Base-by-base conservation (phyloP, 768 basidiomycete genomes). In the Podaxis pistillaris region DNA sequence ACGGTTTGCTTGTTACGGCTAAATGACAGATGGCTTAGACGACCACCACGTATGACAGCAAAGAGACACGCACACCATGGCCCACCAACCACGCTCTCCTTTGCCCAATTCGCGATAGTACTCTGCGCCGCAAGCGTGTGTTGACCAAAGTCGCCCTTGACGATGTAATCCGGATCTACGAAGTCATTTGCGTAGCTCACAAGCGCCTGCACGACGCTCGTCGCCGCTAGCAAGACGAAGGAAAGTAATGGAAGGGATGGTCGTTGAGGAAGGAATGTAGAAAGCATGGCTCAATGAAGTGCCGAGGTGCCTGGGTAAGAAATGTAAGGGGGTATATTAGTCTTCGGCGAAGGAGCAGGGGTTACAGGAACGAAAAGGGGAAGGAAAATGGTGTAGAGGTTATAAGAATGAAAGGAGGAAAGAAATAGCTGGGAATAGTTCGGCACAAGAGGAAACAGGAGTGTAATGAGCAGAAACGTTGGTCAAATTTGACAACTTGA, bases 151-250 rank as follows among this genome's bases (percentile, higher is more conserved):
- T 76, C 74, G 38, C 77, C 72, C 4, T 76, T 66, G 22, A 83
- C 72, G 51, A 86, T 77, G 63, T 75, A 81, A 51, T 76, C 71
- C 0, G 86, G 85, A 62, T 85, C 78, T 38, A 86, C 75, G 63
- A 86, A 87, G 56, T 83, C 82, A 64, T 86, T 84, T 2, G 82
- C 78, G 64, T 85, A 86, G 47, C 62, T 59, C n/a, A 37, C 33
- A 63, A 76, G 77, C 0, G 73, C 77, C 38, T 75, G 72, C 13
- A 75, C 72, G 4, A 72, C 65, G 33, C 65, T 51, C 2, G 54
- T 57, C 26, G 65, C 67, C 26, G 70, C 44, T 63, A 68, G 28
- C 3, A 55, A 9, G 12, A 47, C 52, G 9, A 37, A 22, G 62
- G 70, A 52, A 71, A 66, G 54, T 60, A 66, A 12, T 13, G 13